phyloP scores from a whole-genome alignment of 192 early-diverging fungal genomes.

The Coemansia sp. region DNA sequence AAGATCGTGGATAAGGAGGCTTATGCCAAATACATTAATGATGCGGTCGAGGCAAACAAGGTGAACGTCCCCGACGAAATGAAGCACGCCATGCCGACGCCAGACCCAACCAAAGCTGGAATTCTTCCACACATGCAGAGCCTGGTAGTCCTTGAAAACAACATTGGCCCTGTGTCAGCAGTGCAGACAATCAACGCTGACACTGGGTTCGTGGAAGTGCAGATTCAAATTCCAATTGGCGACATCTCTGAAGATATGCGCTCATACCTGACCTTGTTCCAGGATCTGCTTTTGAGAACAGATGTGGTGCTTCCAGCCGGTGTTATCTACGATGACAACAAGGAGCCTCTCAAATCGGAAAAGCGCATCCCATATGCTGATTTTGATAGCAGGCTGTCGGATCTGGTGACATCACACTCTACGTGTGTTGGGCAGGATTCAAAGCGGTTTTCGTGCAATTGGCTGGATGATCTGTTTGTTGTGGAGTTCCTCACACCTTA shows the following conservation, averaged over 20 bases:
- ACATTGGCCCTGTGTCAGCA: constrained; percentile 50
- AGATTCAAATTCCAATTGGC: constrained; percentile 59
- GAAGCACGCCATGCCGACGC: constrained; percentile 58
- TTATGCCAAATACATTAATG: constrained; percentile 57
- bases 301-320: constrained; percentile 15
- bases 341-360: background rate
- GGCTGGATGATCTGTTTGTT: constrained; percentile 65
- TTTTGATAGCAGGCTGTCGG: too few relatives aligned
- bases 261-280: constrained; percentile 74
- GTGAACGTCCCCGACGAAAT: constrained; percentile 57
- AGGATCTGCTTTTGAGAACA: constrained; percentile 69
- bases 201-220: constrained; percentile 65
- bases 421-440: constrained; percentile 33
- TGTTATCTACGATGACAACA: constrained; percentile 23
- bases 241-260: constrained; percentile 61
- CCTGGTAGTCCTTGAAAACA: background rate
- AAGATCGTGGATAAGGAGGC: constrained; percentile 9
- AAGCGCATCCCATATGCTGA: too few relatives aligned
- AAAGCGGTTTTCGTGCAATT: constrained; percentile 50
- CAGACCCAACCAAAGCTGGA: constrained; percentile 28
- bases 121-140: constrained; percentile 19
- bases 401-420: background rate
- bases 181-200: constrained; percentile 55
- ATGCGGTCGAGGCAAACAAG: constrained; percentile 26
- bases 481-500: constrained; percentile 43